phyloP scores from a whole-genome alignment of 148 eudicot species.

The Rhododendron mucronatum region DNA sequence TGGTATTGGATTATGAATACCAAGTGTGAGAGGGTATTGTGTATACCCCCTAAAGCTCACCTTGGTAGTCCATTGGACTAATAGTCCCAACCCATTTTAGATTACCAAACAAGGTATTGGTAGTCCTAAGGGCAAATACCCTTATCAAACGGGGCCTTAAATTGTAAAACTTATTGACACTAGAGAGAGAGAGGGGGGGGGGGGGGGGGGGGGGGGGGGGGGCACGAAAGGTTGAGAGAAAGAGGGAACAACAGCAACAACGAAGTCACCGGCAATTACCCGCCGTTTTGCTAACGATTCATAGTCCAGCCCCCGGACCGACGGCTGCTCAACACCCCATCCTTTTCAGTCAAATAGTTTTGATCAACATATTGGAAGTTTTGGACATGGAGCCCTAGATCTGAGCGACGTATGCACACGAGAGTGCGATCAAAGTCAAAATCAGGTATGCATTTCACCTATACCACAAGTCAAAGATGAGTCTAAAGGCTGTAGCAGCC shows the following conservation, averaged over 20 bases:
- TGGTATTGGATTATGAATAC: too few relatives aligned
- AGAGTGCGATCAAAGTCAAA: neutral
- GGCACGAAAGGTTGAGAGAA: neutral
- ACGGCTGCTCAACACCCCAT: neutral
- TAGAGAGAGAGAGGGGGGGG: neutral
- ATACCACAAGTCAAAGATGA: neutral
- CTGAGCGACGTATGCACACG: neutral
- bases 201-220: too few relatives aligned
- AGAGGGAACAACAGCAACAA: neutral
- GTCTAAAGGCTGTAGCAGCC: neutral
- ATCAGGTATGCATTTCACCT: neutral
- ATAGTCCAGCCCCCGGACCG: neutral
- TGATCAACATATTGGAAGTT: neutral
- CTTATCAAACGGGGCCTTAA: too few relatives aligned
- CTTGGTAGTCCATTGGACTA: too few relatives aligned
- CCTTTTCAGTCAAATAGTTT: neutral
- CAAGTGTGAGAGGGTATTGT: too few relatives aligned
- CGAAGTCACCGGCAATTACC: neutral
- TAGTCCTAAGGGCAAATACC: too few relatives aligned
- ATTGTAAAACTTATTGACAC: too few relatives aligned
- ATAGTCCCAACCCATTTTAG: too few relatives aligned
- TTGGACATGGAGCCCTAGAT: neutral
- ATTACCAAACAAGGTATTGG: too few relatives aligned
- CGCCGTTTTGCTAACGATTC: neutral
- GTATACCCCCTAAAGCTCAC: too few relatives aligned